Evolutionary conservation across 2,329 filamentous ascomycete species (phyloP), one percentile per base, ranked within the genome.

Genomic region (Scedosporium boydii): DNA sequence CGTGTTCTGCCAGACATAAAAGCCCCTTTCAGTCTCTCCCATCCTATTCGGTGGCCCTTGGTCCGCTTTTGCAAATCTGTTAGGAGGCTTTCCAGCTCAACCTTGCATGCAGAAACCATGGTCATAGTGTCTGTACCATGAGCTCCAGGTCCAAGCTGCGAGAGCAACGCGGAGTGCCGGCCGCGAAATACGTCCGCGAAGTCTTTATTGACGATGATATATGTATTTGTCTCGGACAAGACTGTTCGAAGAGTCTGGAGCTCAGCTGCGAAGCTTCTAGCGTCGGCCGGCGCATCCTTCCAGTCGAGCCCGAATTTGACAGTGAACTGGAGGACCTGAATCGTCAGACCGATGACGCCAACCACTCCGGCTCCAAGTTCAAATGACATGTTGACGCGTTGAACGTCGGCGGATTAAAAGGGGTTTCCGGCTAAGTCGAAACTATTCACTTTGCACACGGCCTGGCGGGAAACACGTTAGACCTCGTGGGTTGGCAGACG

Each of bases 111-210:
- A 3, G 27, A 41, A 0, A 66, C 21, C 16, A 66, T 7, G 4
- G 5, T 27, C 16, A 4, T 9, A 10, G 60, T 46, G n/a, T 57
- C 60, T 48, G 62, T 4, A 6, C 4, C 1, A n/a, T 44, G 3
- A 59, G 23, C 26, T 26, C 16, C 0, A 46, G 29, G 3, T 10
- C 38, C 57, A 18, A 65, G 18, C 12, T 63, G 48, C 14, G 59
- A 65, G 23, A 68, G 42, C 6, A 69, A 55, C 14, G 64, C 58
- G 3, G 68, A 70, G 6, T 62, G 63, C 5, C 41, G 63, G 46
- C 65, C 63, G 7, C 66, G 41, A 23, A 70, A 69, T 4, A 67
- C 67, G 41, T 62, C 60, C 21, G 48, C 63, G 18, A 69, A 70
- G 16, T 69, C 65, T 1, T 59, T 21, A 59, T 69, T 64, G 2